Evolutionary conservation across 208 protist species (phyloP).

Genomic region (Crithidia thermophila): DNA sequence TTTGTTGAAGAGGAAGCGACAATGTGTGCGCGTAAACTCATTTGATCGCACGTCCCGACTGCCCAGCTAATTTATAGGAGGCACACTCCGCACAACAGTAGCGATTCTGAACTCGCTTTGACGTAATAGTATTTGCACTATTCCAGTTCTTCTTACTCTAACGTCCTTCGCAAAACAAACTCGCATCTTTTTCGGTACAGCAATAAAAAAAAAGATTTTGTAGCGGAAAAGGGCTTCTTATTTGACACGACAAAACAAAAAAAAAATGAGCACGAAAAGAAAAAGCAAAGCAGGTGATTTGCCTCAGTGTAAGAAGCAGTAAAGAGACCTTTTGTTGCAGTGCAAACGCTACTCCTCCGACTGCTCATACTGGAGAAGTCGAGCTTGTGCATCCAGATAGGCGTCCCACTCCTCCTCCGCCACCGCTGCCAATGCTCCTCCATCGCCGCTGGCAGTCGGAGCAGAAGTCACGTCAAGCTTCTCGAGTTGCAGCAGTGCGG

Average conservation of each 20-base stretch:
- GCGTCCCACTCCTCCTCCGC: slow-evolving; percentile 11
- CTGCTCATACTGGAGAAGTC: slow-evolving; percentile 24
- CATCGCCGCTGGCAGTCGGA: not conserved
- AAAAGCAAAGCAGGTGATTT: too few species aligned
- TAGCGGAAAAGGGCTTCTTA: too few species aligned
- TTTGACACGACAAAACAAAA: not conserved
- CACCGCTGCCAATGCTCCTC: not conserved
- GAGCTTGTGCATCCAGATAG: slow-evolving; percentile 21
- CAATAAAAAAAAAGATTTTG: slow-evolving; percentile 10
- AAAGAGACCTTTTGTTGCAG: not conserved
- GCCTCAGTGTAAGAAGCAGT: too few species aligned
- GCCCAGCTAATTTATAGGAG: too few species aligned
- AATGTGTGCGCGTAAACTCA: not conserved
- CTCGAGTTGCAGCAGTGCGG: slow-evolving; percentile 37
- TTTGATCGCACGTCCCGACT: too few species aligned
- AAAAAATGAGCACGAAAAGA: slow-evolving; percentile 1
- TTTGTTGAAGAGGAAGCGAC: not conserved
- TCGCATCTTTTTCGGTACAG: too few species aligned
- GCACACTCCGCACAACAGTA: too few species aligned
- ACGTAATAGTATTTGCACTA: too few species aligned
- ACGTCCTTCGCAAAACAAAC: too few species aligned
- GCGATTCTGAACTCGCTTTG: too few species aligned
- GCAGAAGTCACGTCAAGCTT: not conserved
- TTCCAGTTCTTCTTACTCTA: too few species aligned
- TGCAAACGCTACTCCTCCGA: not conserved